Percentiles rank a stretch among this genome's conserved stretches.
These are phyloP conservation scores for Rhodotorula glutinis DNA, from an alignment of 1,284 basidiomycete species.

Conservation along the genomic window DNA sequence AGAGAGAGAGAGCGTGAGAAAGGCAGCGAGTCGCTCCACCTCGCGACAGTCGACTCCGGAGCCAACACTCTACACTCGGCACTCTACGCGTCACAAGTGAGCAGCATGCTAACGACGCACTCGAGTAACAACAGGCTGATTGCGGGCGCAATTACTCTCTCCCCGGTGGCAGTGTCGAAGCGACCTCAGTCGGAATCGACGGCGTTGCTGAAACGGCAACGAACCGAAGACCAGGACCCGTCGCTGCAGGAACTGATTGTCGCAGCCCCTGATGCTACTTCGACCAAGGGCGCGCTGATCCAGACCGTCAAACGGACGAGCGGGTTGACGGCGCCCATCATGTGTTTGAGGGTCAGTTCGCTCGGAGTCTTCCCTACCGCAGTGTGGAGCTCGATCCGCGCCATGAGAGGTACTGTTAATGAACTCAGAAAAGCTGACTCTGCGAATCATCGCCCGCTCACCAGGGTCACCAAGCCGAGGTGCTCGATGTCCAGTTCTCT, in stretches of 20 bases:
- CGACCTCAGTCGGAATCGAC: conserved; percentile 16
- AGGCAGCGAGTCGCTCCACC: too few species aligned
- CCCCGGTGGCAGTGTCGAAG: conserved; percentile 35
- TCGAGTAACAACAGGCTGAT: too few species aligned
- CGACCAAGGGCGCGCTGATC: conserved; percentile 40
- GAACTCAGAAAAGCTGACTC: too few species aligned
- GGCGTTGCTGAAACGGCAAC: conserved; percentile 37
- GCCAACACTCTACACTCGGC: too few species aligned
- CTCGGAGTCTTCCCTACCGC: too few species aligned
- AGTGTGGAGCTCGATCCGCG: background rate
- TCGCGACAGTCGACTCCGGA: too few species aligned
- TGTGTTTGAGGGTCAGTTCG: conserved; percentile 39
- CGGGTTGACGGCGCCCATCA: conserved; percentile 43
- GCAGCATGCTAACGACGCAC: too few species aligned
- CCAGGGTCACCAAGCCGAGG: conserved; percentile 42
- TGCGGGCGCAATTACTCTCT: too few species aligned
- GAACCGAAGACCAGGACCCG: conserved; percentile 36
- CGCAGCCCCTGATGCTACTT: conserved; percentile 29
- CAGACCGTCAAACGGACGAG: conserved; percentile 41
- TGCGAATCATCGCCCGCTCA: too few species aligned
- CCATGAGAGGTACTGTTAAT: background rate
- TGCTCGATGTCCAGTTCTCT: conserved; percentile 46
- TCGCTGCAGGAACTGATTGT: conserved; percentile 40
- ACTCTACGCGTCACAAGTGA: too few species aligned
- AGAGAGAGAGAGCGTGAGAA: too few species aligned